Base-by-base conservation (phyloP, 768 basidiomycete genomes). In the Lactarius evosmus region DNA sequence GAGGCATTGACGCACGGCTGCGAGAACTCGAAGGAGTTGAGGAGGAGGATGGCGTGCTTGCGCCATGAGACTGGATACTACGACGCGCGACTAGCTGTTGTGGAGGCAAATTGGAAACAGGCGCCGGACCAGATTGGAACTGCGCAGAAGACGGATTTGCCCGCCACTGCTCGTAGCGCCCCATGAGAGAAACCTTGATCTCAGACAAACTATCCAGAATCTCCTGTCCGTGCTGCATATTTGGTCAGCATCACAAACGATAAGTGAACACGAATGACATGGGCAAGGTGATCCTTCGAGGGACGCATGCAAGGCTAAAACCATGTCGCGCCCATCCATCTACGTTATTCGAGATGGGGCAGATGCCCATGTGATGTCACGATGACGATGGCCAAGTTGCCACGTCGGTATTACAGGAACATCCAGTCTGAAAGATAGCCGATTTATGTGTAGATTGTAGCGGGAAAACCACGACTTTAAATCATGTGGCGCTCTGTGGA, bases 141-240 rank as follows among this genome's bases (percentile, higher is more conserved):
- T 69, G 70, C 29, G 53, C 34, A 12, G 63, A 57, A 16, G 63
- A 41, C 11, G 66, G 62, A 33, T 67, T 60, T 49, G 74, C 74
- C 12, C 75, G 71, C 87, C 87, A 91, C 56, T 78, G 76, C 56
- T 88, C 86, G 67, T 84, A 85, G 17, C 85, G 81, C 49, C 84
- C 81, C 50, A 88, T 81, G 8, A 93, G 79, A 4, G 76, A 69
- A 9, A 83, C 82, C 63, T 91, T 91, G 58, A 93, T 78, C 29
- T 83, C 79, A 54, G 83, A 78, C 34, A 93, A 82, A 66, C 79
- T 79, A 63, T 83, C 80, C 51, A 93, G 80, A 56, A 92, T 88
- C 61, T 89, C 82, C 70, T 89, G 84, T 19, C 89, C 89, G 60
- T 90, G 88, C 88, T 90, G 73, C 67, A 63, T 70, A 60, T 60